Evolutionary conservation across 257 asterid genomes (phyloP), one percentile per base, ranked within the genome.

Genomic region (Agastache rugosa): DNA sequence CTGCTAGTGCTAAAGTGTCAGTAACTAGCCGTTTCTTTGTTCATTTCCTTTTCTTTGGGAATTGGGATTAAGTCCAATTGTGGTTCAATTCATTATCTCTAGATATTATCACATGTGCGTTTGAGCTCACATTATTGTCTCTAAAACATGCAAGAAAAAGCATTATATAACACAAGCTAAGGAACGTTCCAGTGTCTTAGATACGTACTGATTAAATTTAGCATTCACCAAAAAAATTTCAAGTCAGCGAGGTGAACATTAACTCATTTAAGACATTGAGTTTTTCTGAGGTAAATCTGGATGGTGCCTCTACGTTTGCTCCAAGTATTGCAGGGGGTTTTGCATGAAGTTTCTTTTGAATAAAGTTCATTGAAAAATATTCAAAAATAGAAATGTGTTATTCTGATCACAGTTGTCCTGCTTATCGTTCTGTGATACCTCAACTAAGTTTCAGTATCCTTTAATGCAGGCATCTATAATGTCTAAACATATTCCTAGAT

Each of bases 391-490:
- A 69, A 47, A 23, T 51, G 2, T 19, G 15, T 54, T 47, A 25
- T 56, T 42, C n/a, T 42, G 22, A 31, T 44, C 2, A 12, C 69
- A 20, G 14, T 22, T 34, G 45, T 50, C 35, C 53, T 12, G 58
- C 17, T 17, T 42, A 20, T 6, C n/a, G 11, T 27, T 53, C 10
- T 19, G 48, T 63, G 61, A 8, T 73, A 64, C 55, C 53, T 56
- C 5, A 23, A 53, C 67, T 68, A 41, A 70, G 54, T 59, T 22
- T 23, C 67, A 37, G 11, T 45, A 45, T 72, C 55, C 69, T 80
- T 53, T 71, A 61, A 63, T 78, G 88, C 89, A 91, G 96, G 94
- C 90, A 60, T 87, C 92, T 64, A 80, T 91, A 51, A 89, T 91
- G 96, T 89, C 96, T 76, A 91, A 87, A 77, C 93, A 82, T 80